Evolutionary conservation across 192 early-diverging fungal species (phyloP).

Genomic region (Podila verticillata): DNA sequence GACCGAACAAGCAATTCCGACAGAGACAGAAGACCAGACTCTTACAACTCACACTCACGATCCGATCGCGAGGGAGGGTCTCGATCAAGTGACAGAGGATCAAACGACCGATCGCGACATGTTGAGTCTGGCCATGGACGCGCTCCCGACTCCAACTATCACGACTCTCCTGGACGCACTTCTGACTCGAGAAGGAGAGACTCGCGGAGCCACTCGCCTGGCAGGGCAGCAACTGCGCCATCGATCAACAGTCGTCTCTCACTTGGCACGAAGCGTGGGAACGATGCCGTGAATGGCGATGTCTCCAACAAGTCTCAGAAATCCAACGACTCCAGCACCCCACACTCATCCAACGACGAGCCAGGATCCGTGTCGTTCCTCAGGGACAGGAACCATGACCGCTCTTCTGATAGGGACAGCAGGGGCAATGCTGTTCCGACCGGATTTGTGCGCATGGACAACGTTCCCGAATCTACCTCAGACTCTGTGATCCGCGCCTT

Average conservation of each 20-base stretch:
- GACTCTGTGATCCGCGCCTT: constrained; percentile 25
- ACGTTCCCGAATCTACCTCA: constrained; percentile 25
- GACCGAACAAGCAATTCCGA: neutral
- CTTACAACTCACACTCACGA: neutral
- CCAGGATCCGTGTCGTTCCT: constrained; percentile 22
- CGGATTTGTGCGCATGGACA: constrained; percentile 43
- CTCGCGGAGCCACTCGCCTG: constrained; percentile 3
- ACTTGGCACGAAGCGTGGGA: constrained; percentile 23
- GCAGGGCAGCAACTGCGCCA: neutral
- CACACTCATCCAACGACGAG: neutral
- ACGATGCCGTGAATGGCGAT: constrained; percentile 3
- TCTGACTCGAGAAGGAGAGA: neutral
- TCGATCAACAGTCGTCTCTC: constrained; percentile 26
- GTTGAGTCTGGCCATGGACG: too few relatives aligned
- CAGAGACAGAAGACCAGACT: neutral
- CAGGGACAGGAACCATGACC: constrained; percentile 9
- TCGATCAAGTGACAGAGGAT: neutral
- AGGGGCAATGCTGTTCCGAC: constrained; percentile 3
- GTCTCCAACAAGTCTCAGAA: constrained; percentile 21
- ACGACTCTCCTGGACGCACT: neutral
- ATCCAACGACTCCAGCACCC: constrained; percentile 14
- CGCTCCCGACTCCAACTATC: too few relatives aligned
- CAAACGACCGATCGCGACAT: neutral
- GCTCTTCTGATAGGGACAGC: neutral
- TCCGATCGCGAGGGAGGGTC: neutral